Percentiles rank a stretch among this genome's conserved stretches.
Conservation (phyloP, 805 yeast genomes). For the Candida ascalaphidarum region DNA sequence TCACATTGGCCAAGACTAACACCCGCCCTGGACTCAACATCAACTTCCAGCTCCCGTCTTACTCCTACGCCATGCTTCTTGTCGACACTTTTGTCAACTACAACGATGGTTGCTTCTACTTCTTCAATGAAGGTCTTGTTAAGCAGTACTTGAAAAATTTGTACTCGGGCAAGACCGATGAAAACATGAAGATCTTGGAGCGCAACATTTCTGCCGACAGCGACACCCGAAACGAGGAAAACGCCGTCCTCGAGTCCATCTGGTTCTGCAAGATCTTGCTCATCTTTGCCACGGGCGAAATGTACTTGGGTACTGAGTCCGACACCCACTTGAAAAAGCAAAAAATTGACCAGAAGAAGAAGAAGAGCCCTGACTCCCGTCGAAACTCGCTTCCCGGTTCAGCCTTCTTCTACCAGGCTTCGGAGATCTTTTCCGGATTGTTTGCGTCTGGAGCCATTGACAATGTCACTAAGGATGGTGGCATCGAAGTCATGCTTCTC, state of each 20-base stretch:
- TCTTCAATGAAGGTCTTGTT: constrained; percentile 74
- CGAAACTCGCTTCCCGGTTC: constrained; percentile 62
- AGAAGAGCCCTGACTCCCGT: constrained; percentile 7
- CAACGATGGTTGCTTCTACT: constrained; percentile 79
- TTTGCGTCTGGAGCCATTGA: constrained; percentile 77
- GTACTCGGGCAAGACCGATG: constrained; percentile 42
- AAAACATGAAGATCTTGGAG: constrained; percentile 28
- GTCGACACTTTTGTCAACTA: constrained; percentile 72
- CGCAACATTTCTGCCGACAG: constrained; percentile 34
- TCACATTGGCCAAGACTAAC: constrained; percentile 58
- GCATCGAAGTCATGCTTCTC: constrained; percentile 63
- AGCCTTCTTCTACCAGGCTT: constrained; percentile 69
- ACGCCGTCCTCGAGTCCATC: constrained; percentile 62
- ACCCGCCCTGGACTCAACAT: constrained; percentile 62
- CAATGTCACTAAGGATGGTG: constrained; percentile 70
- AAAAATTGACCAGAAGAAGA: constrained; percentile 5
- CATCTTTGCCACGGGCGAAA: constrained; percentile 74
- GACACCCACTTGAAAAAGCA: constrained; percentile 44
- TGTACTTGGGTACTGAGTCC: constrained; percentile 73
- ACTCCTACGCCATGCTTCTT: constrained; percentile 63
- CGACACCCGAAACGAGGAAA: no score
- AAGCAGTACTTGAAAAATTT: constrained; percentile 57
- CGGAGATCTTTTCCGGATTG: constrained; percentile 68
- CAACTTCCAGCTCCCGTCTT: constrained; percentile 66
- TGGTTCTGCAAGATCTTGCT: constrained; percentile 73